These are phyloP conservation scores for Sarocladiaceae sp. DNA, from an alignment of 2,329 filamentous ascomycete genomes.

Conservation along the genomic window DNA sequence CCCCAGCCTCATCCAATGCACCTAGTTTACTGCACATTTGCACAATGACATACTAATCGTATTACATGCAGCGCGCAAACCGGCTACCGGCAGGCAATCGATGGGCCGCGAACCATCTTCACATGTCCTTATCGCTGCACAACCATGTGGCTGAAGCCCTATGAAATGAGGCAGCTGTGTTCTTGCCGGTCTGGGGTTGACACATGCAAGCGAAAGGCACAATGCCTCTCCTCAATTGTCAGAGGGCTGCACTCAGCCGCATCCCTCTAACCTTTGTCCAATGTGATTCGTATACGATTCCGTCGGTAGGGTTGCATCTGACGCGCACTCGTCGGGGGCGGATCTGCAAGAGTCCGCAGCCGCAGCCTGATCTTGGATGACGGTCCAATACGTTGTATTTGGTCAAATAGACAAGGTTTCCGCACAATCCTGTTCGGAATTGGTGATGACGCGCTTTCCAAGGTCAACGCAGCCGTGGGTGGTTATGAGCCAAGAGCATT, in stretches of 20 bases:
- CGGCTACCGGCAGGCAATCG: background rate
- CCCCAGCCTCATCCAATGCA: too few relatives aligned
- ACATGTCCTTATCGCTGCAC: background rate
- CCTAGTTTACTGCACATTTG: too few relatives aligned
- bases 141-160: slow-evolving; percentile 1
- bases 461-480: too few relatives aligned
- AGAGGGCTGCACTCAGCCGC: background rate
- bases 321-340: background rate
- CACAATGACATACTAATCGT: too few relatives aligned
- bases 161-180: background rate
- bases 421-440: too few relatives aligned
- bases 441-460: too few relatives aligned
- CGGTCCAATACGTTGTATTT: too few relatives aligned
- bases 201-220: background rate
- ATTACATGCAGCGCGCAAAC: background rate
- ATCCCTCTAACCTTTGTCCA: background rate
- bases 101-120: slow-evolving; percentile 1
- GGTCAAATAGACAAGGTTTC: too few relatives aligned
- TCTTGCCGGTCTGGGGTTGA: background rate
- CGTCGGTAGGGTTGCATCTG: background rate
- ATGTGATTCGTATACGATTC: background rate
- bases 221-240: background rate
- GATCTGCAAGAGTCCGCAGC: background rate
- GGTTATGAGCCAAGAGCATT: too few relatives aligned
- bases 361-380: background rate